These are phyloP conservation scores for Pseudohalonectria lignicola DNA, from an alignment of 2,329 filamentous ascomycete genomes.

Conservation along the genomic window DNA sequence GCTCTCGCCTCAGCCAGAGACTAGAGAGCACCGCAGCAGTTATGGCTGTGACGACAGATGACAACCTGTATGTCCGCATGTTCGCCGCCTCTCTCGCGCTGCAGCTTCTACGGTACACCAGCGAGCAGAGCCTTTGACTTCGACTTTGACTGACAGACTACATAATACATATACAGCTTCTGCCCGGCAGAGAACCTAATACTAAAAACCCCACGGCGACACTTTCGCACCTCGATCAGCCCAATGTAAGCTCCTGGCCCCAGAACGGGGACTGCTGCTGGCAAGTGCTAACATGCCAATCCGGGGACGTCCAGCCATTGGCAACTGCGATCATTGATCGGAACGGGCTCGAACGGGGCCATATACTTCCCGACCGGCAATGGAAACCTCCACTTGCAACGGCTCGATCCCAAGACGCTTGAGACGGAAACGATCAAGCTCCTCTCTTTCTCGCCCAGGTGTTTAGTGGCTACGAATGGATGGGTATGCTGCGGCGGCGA, in stretches of 20 bases:
- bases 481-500: slow-evolving; percentile 90
- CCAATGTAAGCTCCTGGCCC: slow-evolving; percentile 46
- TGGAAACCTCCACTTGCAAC: slow-evolving; percentile 54
- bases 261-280: too few species aligned
- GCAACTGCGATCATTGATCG: slow-evolving; percentile 85
- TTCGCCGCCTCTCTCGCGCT: not conserved
- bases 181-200: slow-evolving; percentile 57
- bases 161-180: too few species aligned
- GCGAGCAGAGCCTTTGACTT: too few species aligned
- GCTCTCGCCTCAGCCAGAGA: too few species aligned
- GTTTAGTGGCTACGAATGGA: slow-evolving; percentile 73
- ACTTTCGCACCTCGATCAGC: slow-evolving; percentile 56
- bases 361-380: slow-evolving; percentile 77
- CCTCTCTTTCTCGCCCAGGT: slow-evolving; percentile 66
- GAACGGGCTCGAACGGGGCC: slow-evolving; percentile 61
- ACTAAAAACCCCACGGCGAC: slow-evolving; percentile 47
- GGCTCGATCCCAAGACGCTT: slow-evolving; percentile 56
- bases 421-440: slow-evolving; percentile 64
- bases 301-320: slow-evolving; percentile 50
- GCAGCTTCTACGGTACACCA: too few species aligned
- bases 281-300: too few species aligned
- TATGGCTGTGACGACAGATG: slow-evolving; percentile 47
- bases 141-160: too few species aligned
- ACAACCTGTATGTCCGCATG: slow-evolving; percentile 42
- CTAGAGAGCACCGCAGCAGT: too few species aligned